A percentile compares a stretch with the other conserved stretches of the same genome.
Conservation (phyloP, 345 rosid species). For the Hypericum perforatum region DNA sequence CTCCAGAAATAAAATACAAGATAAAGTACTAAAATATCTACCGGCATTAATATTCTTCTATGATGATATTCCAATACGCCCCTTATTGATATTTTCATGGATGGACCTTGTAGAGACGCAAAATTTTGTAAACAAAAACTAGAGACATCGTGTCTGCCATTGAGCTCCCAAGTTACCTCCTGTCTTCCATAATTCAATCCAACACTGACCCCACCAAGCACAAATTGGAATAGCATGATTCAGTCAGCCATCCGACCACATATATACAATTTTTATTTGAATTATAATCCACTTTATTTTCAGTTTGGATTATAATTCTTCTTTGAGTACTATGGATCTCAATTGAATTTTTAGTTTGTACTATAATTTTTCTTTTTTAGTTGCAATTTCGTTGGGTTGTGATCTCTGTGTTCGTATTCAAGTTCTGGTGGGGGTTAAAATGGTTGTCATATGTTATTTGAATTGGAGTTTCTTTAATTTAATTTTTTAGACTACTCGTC, state of each 20-base stretch:
- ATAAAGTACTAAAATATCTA: constrained; percentile 8
- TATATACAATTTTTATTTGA: no score
- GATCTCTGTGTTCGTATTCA: no score
- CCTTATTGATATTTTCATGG: background rate
- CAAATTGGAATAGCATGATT: background rate
- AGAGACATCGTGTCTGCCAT: constrained; percentile 29
- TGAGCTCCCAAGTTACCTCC: constrained; percentile 8
- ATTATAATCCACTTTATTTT: no score
- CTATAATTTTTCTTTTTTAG: no score
- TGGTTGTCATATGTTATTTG: no score
- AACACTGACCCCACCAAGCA: constrained; percentile 24
- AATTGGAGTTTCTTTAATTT: no score
- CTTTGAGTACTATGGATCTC: no score
- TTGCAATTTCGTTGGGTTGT: no score
- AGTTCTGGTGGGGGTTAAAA: no score
- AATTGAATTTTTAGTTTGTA: no score
- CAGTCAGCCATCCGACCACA: background rate
- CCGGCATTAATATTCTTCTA: background rate
- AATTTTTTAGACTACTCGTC: no score
- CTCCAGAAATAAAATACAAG: background rate
- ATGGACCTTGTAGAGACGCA: background rate
- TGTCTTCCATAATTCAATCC: constrained; percentile 18
- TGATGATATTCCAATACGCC: background rate
- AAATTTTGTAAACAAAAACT: background rate
- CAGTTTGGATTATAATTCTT: no score